Base-by-base conservation (phyloP, 768 basidiomycete species). In the Pleurotus cornucopiae region DNA sequence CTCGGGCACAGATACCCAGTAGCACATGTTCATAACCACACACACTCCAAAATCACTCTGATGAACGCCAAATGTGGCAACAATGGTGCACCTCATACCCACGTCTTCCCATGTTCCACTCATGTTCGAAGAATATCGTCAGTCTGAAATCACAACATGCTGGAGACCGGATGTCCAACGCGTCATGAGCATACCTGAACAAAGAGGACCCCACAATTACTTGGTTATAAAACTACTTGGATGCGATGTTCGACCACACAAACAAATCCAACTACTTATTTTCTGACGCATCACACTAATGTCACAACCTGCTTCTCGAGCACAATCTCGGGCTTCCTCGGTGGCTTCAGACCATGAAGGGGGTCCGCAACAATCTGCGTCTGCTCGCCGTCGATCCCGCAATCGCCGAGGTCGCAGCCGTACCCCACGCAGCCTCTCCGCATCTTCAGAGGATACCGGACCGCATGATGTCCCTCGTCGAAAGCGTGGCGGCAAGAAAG, bases 381-480 rank as follows among this genome's bases (percentile, higher is more conserved):
- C 30, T 48, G 30, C 55, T 48, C 34, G 45, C 30, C 21, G 20
- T 26, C 26, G 41, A 13, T 46, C 54, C 23, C 54, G 46, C 11
- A 44, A 51, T 6, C 54, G 58, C 25, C 49, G 62, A 7, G 59
- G 63, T 11, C 63, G 63, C 49, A 61, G 60, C 38, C 62, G 58
- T 21, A 49, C 57, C 21, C 54, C 57, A 5, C 53, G 62, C 13
- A 58, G 58, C 34, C 51, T 46, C n/a, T 61, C 60, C 5, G 40
- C 56, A 6, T 51, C 44, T 48, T 20, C 55, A 16, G 45, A 56
- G 4, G 59, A 57, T 6, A 21, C 37, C 18, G 52, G 23, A 2
- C 13, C 49, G 20, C 58, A 57, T 2, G 46, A 57, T 5, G n/a
- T 23, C 25, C 52, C 57, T 4, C 40, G 58, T 26, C 49, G 56